Evolutionary conservation across 768 basidiomycete species (phyloP).

Genomic region (Russula lepida): DNA sequence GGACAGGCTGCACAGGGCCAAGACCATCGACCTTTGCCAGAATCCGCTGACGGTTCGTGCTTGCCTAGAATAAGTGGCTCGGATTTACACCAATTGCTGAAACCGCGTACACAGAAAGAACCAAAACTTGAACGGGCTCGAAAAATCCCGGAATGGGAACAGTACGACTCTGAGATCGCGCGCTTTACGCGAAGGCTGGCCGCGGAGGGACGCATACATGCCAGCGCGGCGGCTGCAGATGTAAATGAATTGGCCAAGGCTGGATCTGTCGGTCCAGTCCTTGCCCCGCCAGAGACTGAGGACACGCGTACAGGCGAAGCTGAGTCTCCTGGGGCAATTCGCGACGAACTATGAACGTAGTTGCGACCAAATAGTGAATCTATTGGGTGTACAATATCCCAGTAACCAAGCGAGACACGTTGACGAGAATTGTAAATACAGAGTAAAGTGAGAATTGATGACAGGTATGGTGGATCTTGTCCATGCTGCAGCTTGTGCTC

Average conservation of each 20-base stretch:
- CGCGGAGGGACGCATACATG: slow-evolving; percentile 59
- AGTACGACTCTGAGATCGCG: slow-evolving; percentile 87
- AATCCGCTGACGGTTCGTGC: slow-evolving; percentile 81
- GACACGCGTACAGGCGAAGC: neutral
- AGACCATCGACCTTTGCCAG: slow-evolving; percentile 93
- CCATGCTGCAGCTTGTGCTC: too few species aligned
- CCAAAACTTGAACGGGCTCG: slow-evolving; percentile 90
- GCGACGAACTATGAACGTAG: slow-evolving; percentile 7
- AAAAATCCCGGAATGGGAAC: slow-evolving; percentile 96
- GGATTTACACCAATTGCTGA: neutral
- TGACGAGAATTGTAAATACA: neutral
- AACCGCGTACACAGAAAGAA: slow-evolving; percentile 65
- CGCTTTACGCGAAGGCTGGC: slow-evolving; percentile 67
- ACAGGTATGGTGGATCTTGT: too few species aligned
- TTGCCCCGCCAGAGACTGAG: neutral
- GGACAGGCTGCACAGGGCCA: slow-evolving; percentile 68
- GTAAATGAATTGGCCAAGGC: slow-evolving; percentile 55
- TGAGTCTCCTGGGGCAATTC: neutral
- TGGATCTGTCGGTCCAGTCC: slow-evolving; percentile 26
- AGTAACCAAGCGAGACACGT: neutral
- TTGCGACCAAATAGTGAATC: neutral
- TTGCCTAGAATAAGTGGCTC: neutral
- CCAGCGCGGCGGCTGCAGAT: slow-evolving; percentile 59
- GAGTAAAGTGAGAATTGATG: neutral
- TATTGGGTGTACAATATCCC: neutral